Percentiles rank a stretch among this genome's conserved stretches.
phyloP scores from a whole-genome alignment of 805 yeast species.

The Priceomyces medius region DNA sequence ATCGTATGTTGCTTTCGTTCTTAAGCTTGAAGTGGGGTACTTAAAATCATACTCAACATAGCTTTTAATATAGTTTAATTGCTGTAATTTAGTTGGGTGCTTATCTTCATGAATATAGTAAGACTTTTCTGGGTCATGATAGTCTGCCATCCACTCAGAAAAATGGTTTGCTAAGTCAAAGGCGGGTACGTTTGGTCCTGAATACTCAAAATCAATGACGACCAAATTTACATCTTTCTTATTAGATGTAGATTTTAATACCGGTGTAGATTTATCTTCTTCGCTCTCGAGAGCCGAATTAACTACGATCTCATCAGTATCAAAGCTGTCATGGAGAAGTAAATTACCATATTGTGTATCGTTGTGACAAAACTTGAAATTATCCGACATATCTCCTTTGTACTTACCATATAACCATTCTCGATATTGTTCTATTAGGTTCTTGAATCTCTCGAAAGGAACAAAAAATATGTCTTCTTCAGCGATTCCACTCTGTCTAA shows the following conservation, averaged over 20 bases:
- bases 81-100: slow-evolving; percentile 70
- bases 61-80: slow-evolving; percentile 68
- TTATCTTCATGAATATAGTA: slow-evolving; percentile 53
- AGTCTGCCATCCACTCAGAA: slow-evolving; percentile 96
- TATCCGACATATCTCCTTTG: slow-evolving; percentile 43
- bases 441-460: slow-evolving; percentile 51
- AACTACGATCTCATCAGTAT: slow-evolving; percentile 42
- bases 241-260: slow-evolving; percentile 27
- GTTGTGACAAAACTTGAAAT: slow-evolving; percentile 85
- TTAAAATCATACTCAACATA: slow-evolving; percentile 65
- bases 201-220: slow-evolving; percentile 95
- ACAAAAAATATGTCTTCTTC: slow-evolving; percentile 41
- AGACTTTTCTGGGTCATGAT: slow-evolving; percentile 56
- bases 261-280: slow-evolving; percentile 8
- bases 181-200: slow-evolving; percentile 88
- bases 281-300: slow-evolving; percentile 8
- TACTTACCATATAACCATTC: slow-evolving; percentile 60
- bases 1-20: slow-evolving; percentile 14
- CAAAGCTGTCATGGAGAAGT: slow-evolving; percentile 58
- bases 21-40: slow-evolving; percentile 33
- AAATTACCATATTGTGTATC: slow-evolving; percentile 97
- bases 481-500: slow-evolving; percentile 29
- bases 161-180: slow-evolving; percentile 92
- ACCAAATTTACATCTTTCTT: slow-evolving; percentile 57
- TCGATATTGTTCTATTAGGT: slow-evolving; percentile 51